Evolutionary conservation across 176 grass and related monocot species (phyloP), one percentile per base, ranked within the genome.

Genomic region (Cenchrus fungigraminus): DNA sequence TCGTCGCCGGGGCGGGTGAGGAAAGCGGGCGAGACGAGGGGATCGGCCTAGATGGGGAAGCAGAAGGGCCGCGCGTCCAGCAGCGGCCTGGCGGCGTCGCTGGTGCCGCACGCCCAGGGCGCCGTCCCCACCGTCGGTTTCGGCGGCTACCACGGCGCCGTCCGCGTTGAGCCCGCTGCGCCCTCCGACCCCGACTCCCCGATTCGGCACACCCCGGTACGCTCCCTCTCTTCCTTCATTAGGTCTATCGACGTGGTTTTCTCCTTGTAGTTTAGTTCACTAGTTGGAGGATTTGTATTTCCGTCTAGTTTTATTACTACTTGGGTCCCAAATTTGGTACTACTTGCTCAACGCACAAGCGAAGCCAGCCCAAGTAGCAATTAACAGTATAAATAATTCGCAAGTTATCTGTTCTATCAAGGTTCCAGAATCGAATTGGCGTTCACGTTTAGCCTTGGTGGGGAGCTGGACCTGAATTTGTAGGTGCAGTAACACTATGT

Each of bases 101-200:
- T 95, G 73, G 65, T 90, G 49, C 88, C 83, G 47, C 83, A 78
- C 4, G 45, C 87, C 40, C 96, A 92, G 31, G 76, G 80, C 54
- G 83, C 87, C 65, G 89, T 44, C 80, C 83, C 95, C 12, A 55
- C 60, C 68, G 87, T 93, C 4, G 96, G 96, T 0, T 98, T 98
- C 62, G 96, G 96, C n/a, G 96, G 96, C 55, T 98, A 95, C 86
- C 87, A 92, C 14, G 96, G 96, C 71, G 87, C 89, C 65, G 90
- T 93, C 71, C 89, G 91, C 59, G 80, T 98, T 37, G 89, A 98
- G 69, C 73, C 91, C 77, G 79, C 93, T 50, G 42, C 72, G 66
- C 2, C 89, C 65, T 51, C 78, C 60, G 93, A 92, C 69, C 79
- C 91, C 58, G 90, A 91, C 28, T 56, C 77, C 17, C 51, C 91